Evolutionary conservation across 2,329 filamentous ascomycete genomes (phyloP), one percentile per base, ranked within the genome.

Genomic region (Colletotrichum sp.): DNA sequence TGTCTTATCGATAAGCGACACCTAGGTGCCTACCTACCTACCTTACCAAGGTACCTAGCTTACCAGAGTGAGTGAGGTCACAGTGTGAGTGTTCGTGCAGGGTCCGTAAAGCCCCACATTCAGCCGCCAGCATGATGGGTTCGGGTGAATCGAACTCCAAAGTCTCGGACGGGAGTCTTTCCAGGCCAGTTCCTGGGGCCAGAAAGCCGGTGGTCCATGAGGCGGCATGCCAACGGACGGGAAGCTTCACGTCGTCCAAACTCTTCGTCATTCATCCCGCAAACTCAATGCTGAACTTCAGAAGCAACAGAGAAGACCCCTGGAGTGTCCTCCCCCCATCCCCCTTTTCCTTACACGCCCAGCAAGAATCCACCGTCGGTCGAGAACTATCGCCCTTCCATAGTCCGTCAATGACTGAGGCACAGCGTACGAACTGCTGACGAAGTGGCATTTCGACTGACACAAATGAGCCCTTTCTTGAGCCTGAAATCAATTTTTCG

Each of bases 191-290:
- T 64, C 32, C 62, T 24, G 62, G 62, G 15, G 26, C 12, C 49
- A 68, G 16, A 44, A 60, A 34, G n/a, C 32, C 44, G 62, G 71
- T 66, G 39, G 60, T 44, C 24, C 68, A 34, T 71, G 60, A 65
- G 67, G 44, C 59, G 68, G 68, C 68, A 71, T 26, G 18, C 62
- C 52, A 75, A 34, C 68, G 26, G 72, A 21, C 68, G 62, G n/a
- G 52, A 60, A 67, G 63, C 62, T 64, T 57, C 36, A 59, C 24
- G 36, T 57, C 72, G 55, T 75, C 72, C 69, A 72, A 72, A 68
- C 55, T 32, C 16, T 6, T 52, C 32, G 18, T 32, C 57, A n/a
- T 32, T 44, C 39, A n/a, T 30, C 18, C 32, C 30, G 26, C 39
- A 72, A 72, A 76, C 69, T 32, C 72, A 72, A 71, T 71, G 55